phyloP scores from a whole-genome alignment of 2,329 filamentous ascomycete genomes.

The Dothidotthia symphoricarpi region DNA sequence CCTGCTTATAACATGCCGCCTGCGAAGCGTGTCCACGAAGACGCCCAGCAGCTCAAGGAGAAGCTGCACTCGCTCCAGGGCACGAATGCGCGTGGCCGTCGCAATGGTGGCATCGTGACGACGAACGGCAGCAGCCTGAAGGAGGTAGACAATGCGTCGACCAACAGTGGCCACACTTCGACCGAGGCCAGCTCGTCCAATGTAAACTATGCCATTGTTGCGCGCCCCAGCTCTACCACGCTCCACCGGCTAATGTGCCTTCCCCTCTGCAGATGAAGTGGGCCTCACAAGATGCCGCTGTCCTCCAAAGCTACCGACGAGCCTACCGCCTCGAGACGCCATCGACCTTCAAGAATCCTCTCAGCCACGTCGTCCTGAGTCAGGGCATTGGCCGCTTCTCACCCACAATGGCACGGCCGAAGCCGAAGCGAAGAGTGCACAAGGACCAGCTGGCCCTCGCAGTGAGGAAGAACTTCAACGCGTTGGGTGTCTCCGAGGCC shows the following conservation, averaged over 20 bases:
- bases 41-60: slow-evolving; percentile 44
- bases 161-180: slow-evolving; percentile 35
- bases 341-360: slow-evolving; percentile 61
- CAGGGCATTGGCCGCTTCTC: slow-evolving; percentile 67
- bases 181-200: slow-evolving; percentile 34
- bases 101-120: slow-evolving; percentile 27
- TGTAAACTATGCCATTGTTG: slow-evolving; percentile 12
- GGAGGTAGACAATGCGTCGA: slow-evolving; percentile 41
- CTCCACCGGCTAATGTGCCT: too few species aligned
- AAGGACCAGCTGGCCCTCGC: slow-evolving; percentile 70
- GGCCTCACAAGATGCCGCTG: slow-evolving; percentile 63
- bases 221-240: neutral
- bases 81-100: slow-evolving; percentile 41
- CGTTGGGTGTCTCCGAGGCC: slow-evolving; percentile 73
- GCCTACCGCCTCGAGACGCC: slow-evolving; percentile 70
- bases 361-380: slow-evolving; percentile 52
- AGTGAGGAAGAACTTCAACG: slow-evolving; percentile 82
- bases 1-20: slow-evolving; percentile 37
- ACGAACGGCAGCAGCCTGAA: slow-evolving; percentile 40
- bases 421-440: slow-evolving; percentile 63
- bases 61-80: slow-evolving; percentile 44
- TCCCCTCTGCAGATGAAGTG: slow-evolving; percentile 55
- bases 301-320: slow-evolving; percentile 73
- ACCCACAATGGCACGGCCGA: slow-evolving; percentile 70
- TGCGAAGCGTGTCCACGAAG: slow-evolving; percentile 39